Evolutionary conservation across 2,329 filamentous ascomycete species (phyloP).

Genomic region (Phyllachora maydis): DNA sequence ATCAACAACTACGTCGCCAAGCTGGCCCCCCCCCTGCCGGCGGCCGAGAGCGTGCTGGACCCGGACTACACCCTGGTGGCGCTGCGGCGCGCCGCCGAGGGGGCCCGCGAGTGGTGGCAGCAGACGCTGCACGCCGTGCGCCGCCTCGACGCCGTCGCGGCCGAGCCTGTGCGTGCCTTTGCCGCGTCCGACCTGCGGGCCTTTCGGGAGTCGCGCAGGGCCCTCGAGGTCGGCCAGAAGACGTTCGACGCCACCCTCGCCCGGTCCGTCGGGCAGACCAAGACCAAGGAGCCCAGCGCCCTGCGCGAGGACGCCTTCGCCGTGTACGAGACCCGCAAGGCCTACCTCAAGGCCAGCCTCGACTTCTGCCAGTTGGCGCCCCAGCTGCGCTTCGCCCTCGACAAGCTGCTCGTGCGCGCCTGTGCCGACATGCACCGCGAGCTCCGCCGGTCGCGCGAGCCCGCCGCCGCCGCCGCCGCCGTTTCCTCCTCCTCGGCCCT

Average conservation of each 20-base stretch:
- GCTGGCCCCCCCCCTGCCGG: slow-evolving; percentile 32
- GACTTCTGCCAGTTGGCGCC: slow-evolving; percentile 83
- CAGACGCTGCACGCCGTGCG: slow-evolving; percentile 54
- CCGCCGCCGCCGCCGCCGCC: slow-evolving; percentile 38
- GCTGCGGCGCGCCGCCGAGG: slow-evolving; percentile 67
- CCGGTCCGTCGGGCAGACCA: slow-evolving; percentile 67
- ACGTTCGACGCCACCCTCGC: slow-evolving; percentile 64
- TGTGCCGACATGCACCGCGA: slow-evolving; percentile 81
- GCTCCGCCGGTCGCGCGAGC: slow-evolving; percentile 52
- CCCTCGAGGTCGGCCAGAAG: slow-evolving; percentile 63
- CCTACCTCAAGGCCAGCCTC: slow-evolving; percentile 79
- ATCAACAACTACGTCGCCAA: slow-evolving; percentile 60
- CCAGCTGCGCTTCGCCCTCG: slow-evolving; percentile 64
- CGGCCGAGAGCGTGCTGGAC: slow-evolving; percentile 47
- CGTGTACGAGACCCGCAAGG: slow-evolving; percentile 77
- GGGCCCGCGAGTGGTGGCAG: slow-evolving; percentile 73
- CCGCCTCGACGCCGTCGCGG: slow-evolving; percentile 54
- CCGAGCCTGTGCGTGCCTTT: slow-evolving; percentile 68
- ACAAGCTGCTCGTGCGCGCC: slow-evolving; percentile 68
- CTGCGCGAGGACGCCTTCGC: slow-evolving; percentile 90
- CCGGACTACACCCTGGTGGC: slow-evolving; percentile 88
- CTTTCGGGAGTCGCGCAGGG: slow-evolving; percentile 68
- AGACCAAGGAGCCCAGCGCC: slow-evolving; percentile 82
- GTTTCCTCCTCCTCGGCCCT: too few species aligned
- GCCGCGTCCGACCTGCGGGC: slow-evolving; percentile 57